Evolutionary conservation across 192 early-diverging fungal species (phyloP).

Genomic region (Obelidium mucronatum): DNA sequence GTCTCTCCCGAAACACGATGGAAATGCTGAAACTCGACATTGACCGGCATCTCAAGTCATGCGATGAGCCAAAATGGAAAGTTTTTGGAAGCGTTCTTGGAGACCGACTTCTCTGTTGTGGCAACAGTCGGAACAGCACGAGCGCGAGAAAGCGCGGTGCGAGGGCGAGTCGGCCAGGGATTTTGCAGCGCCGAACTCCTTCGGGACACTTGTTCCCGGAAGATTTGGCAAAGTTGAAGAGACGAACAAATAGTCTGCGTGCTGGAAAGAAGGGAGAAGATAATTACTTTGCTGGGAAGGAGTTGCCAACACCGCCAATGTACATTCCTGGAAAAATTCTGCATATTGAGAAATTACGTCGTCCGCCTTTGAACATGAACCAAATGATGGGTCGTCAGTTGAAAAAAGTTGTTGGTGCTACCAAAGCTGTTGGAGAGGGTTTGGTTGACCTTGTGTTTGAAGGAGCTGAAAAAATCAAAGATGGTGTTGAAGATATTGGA

Average conservation of each 20-base stretch:
- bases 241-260: constrained; percentile 23
- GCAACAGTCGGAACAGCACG: constrained; percentile 1
- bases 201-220: constrained; percentile 25
- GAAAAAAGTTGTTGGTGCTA: constrained; percentile 1
- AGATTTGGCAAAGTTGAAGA: constrained; percentile 21
- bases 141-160: background rate
- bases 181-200: constrained; percentile 32
- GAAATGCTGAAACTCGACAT: constrained; percentile 51
- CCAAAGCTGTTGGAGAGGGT: constrained; percentile 30
- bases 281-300: constrained; percentile 1
- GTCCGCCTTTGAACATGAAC: constrained; percentile 35
- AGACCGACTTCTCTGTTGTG: constrained; percentile 8
- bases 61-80: constrained; percentile 46
- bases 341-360: constrained; percentile 49
- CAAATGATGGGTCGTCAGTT: constrained; percentile 19
- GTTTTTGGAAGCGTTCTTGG: constrained; percentile 42
- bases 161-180: constrained; percentile 11
- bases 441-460: constrained; percentile 29
- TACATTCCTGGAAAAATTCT: constrained; percentile 50
- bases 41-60: constrained; percentile 30
- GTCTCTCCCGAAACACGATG: constrained; percentile 39
- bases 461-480: constrained; percentile 23
- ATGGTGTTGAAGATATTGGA: constrained; percentile 7
- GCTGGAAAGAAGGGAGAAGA: constrained; percentile 25
- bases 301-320: constrained; percentile 20